Evolutionary conservation across 2,329 filamentous ascomycete genomes (phyloP), one percentile per base, ranked within the genome.

Genomic region (Aspergillus sp.): DNA sequence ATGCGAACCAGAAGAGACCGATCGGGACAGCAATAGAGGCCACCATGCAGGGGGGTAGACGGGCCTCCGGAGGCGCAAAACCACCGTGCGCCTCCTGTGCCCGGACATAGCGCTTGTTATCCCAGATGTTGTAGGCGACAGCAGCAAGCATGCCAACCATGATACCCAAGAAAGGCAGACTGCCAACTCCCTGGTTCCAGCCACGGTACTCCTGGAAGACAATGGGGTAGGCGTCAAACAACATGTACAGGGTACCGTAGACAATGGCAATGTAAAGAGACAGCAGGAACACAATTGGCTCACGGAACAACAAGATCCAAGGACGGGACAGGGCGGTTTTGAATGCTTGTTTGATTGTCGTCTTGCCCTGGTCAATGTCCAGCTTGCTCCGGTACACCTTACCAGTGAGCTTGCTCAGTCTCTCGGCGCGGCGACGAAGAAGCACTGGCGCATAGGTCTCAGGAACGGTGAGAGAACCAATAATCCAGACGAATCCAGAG

Each of bases 61-160:
- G 83, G 41, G 81, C 82, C 74, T 87, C 85, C 0, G 87, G 86
- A n/a, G 86, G 82, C 8, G 85, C 85, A 60, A 86, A 84, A 5
- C 87, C 87, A 2, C 76, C 78, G 17, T 82, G 67, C 25, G 78
- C 75, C 19, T 79, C 75, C 12, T 78, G 74, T 25, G 81, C 74
- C 58, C 69, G 69, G 23, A 73, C 57, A 55, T 77, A 78, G n/a
- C 78, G 74, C 48, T 70, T 73, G 63, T 80, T 80, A 63, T 80
- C 78, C 23, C 66, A 70, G 25, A 80, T 72, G 36, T 70, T 79
- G 68, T 73, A 83, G 63, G 49, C 75, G 59, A 73, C 77, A 39
- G 69, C 81, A 56, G 61, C 67, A 12, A 75, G 36, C 70, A 77
- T 77, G 19, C 77, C 79, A 30, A 79, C 74, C 70, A 77, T 77